These are phyloP conservation scores for Clonostachys rosea DNA, from an alignment of 2,329 filamentous ascomycete genomes.

Conservation along the genomic window DNA sequence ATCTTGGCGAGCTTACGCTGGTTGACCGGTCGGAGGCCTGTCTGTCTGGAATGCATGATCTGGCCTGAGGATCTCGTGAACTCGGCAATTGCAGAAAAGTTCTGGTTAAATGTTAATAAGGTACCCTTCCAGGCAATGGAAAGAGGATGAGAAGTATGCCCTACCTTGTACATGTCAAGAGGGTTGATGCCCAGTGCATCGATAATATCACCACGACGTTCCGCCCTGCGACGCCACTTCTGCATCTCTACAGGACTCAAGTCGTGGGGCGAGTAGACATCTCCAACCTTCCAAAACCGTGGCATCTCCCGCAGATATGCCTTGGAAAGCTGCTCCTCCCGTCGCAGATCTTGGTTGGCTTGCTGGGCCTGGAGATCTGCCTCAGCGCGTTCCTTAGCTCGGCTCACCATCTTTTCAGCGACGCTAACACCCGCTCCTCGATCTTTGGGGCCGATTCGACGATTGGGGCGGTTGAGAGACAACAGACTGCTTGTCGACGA, in stretches of 20 bases:
- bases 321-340: conserved; percentile 31
- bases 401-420: conserved; percentile 17
- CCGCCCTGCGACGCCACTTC: conserved; percentile 67
- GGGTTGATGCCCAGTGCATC: conserved; percentile 79
- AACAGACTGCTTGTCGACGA: conserved; percentile 14
- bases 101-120: conserved; percentile 46
- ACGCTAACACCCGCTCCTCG: conserved; percentile 7
- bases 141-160: conserved; percentile 11
- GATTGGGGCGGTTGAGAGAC: conserved; percentile 11
- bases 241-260: conserved; percentile 71
- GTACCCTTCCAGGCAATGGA: background rate
- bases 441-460: conserved; percentile 8
- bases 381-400: conserved; percentile 11
- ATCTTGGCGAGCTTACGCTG: conserved; percentile 93
- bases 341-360: conserved; percentile 27
- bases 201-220: conserved; percentile 65
- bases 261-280: conserved; percentile 90
- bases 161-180: conserved; percentile 80
- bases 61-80: conserved; percentile 81
- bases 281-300: conserved; percentile 70
- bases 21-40: conserved; percentile 81
- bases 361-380: conserved; percentile 16
- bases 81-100: conserved; percentile 87
- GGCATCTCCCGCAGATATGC: conserved; percentile 61
- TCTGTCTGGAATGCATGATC: conserved; percentile 72